Base-by-base conservation (phyloP, 1,139 yeast genomes). In the Starmera stellimalicola region DNA sequence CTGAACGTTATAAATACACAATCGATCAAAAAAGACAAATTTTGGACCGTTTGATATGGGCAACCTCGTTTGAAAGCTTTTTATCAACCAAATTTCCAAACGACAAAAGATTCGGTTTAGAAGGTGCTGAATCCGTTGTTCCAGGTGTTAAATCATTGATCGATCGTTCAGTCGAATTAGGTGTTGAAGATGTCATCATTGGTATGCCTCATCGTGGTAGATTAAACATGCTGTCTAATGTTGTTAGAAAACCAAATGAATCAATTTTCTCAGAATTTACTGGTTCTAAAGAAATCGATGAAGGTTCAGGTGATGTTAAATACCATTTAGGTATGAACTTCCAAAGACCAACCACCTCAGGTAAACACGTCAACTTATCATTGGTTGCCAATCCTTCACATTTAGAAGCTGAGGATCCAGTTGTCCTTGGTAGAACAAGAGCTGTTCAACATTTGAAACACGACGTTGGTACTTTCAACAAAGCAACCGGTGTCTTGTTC, bases 121-220 rank as follows among this genome's bases (percentile, higher is more conserved):
- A 91, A 69, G 99, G 99, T 68, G 94, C 94, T 45, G 99, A 91
- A 65, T 70, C 95, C 31, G 82, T 83, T 52, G 85, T 91, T 34
- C 97, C 98, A 31, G 98, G 97, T 67, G 80, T 91, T 73, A 91
- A 91, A 68, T 83, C 96, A 33, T 64, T 91, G 58, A 88, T 91
- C 57, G 99, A 91, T 62, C 78, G 88, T 44, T 75, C 95, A 30
- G 97, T 88, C 35, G 96, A 87, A 48, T 65, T 68, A 42, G 99
- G 99, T 52, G 79, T 88, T 38, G 96, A 88, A 63, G 97, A 91
- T 58, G 77, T 91, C 42, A 94, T 91, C 52, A 81, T 93, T 52
- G 99, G 99, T 68, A 91, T 91, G 98, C 96, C 99, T 38, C 98
- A 91, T 65, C 85, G 99, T 74, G 99, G 99, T 65, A 81, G 99